Evolutionary conservation across 2,329 filamentous ascomycete species (phyloP).

Genomic region (Ceratocystis cacaofunesta): DNA sequence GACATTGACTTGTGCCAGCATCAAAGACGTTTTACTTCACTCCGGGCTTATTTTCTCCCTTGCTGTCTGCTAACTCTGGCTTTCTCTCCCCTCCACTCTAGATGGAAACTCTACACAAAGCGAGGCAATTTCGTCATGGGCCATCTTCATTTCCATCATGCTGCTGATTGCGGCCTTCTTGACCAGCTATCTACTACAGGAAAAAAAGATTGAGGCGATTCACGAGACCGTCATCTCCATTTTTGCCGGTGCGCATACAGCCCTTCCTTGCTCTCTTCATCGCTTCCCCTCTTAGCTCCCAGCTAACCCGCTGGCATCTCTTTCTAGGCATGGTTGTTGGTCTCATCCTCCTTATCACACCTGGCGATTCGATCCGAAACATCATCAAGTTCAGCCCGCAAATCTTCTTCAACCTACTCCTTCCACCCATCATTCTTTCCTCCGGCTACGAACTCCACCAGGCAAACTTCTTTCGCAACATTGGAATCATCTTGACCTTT

Average conservation of each 20-base stretch:
- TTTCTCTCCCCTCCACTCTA: constrained; percentile 20
- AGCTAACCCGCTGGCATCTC: constrained; percentile 3
- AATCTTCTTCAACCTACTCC: constrained; percentile 97
- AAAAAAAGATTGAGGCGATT: constrained; percentile 91
- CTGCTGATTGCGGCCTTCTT: constrained; percentile 90
- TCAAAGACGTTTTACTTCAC: not conserved
- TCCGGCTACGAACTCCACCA: constrained; percentile 97
- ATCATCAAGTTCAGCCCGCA: constrained; percentile 96
- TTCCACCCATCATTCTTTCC: constrained; percentile 95
- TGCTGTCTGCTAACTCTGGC: not conserved
- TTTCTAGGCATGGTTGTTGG: constrained; percentile 80
- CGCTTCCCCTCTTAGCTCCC: not conserved
- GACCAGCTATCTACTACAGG: constrained; percentile 91
- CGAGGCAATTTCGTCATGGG: constrained; percentile 93
- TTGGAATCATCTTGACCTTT: constrained; percentile 92
- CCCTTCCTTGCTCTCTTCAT: not conserved
- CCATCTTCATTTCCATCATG: constrained; percentile 89
- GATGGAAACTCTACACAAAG: constrained; percentile 73
- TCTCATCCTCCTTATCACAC: constrained; percentile 67
- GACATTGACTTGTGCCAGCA: not conserved
- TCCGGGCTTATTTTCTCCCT: not conserved
- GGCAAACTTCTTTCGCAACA: constrained; percentile 97
- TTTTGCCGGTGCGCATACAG: constrained; percentile 56
- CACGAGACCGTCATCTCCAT: constrained; percentile 98
- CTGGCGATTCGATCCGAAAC: constrained; percentile 70